Percentiles rank a stretch among this genome's conserved stretches.
Evolutionary conservation across 2,329 filamentous ascomycete species (phyloP).

Genomic region (Phyllosticta citribraziliensis): DNA sequence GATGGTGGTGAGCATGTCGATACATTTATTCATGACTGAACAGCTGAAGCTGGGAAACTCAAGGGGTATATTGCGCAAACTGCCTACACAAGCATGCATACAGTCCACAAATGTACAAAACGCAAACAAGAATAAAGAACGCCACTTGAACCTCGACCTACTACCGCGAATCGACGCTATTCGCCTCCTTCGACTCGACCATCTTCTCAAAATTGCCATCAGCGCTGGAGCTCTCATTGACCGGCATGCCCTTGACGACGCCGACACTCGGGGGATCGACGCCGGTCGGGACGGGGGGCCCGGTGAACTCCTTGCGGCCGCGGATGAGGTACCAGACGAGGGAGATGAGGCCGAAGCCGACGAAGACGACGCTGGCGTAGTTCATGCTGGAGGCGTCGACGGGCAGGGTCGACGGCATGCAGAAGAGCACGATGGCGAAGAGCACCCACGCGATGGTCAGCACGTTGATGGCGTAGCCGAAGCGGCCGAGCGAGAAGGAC

Average conservation of each 20-base stretch:
- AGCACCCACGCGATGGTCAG: constrained; percentile 61
- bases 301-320: constrained; percentile 28
- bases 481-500: constrained; percentile 57
- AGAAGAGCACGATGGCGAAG: constrained; percentile 63
- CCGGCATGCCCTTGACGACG: constrained; percentile 22
- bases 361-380: constrained; percentile 33
- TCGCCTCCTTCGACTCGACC: background rate
- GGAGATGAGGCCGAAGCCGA: constrained; percentile 28
- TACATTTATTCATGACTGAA: no score
- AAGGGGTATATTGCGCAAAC: no score
- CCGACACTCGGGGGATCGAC: constrained; percentile 25
- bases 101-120: no score
- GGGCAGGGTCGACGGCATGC: constrained; percentile 50
- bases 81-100: no score
- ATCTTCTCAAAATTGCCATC: background rate
- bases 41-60: no score
- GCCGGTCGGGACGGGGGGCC: constrained; percentile 27
- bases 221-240: constrained; percentile 15
- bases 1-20: no score
- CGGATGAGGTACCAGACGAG: constrained; percentile 28
- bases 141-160: background rate
- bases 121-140: no score
- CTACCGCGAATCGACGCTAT: background rate
- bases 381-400: constrained; percentile 34
- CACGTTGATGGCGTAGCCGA: constrained; percentile 59